Evolutionary conservation across 371 early-diverging fungal species (phyloP), one percentile per base, ranked within the genome.

Genomic region (Globomyces sp.): DNA sequence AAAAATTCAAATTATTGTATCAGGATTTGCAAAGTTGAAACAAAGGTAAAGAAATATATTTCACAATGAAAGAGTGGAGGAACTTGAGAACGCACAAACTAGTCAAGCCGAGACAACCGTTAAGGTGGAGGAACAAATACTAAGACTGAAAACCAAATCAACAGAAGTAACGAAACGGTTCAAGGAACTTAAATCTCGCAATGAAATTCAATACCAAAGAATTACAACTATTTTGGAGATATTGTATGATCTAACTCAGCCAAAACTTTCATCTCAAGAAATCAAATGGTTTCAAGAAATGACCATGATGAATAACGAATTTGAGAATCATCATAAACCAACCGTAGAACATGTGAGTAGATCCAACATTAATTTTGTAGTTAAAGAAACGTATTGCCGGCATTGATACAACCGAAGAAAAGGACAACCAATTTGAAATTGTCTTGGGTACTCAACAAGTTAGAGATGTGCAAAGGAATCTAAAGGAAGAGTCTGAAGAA

Each of bases 171-270:
- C 36, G 40, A 24, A 13, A 13, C 24, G 5, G 13, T 4, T 6
- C 36, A 36, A 55, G 40, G 6, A 55, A 55, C 9, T n/a, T 4
- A 55, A 39, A 37, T 34, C 34, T 1, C 55, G 40, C 36, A 55
- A 39, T 55, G 39, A 55, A 55, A 55, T 39, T 8, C 55, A 55
- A n/a, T 40, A 55, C 40, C 55, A 55, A 13, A 24, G 55, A 55
- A 55, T 55, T 36, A 5, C 55, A 6, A 55, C 55, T 4, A 55
- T 55, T 4, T 39, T 55, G 36, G 55, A 55, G n/a, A 34, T 55
- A 9, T 39, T 55, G 39, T 55, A 39, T 55, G 55, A 55, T 13
- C 40, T 55, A 37, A 55, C 55, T 9, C 55, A 55, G 39, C n/a
- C 40, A n/a, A 40, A 55, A 13, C 55, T 55, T n/a, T 55, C 55